Percentiles rank a stretch among this genome's conserved stretches.
Conservation (phyloP, 257 asterid species). For the Striga asiatica region DNA sequence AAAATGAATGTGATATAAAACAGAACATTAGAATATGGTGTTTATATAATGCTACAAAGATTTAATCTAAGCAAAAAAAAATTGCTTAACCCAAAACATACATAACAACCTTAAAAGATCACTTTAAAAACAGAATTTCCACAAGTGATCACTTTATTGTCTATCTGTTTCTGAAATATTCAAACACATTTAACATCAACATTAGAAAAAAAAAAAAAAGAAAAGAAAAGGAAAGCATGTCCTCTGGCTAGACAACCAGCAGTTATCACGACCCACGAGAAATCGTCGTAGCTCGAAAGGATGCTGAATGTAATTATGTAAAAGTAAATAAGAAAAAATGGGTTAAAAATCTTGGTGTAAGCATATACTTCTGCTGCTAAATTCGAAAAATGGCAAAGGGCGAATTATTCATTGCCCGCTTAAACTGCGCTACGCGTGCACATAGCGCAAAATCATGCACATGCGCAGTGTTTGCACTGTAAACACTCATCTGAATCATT, state of each 20-base stretch:
- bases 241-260: conserved; percentile 22
- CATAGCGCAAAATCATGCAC: no score
- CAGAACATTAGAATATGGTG: no score
- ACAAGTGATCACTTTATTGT: background rate
- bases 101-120: background rate
- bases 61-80: background rate
- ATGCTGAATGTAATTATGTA: conserved; percentile 39
- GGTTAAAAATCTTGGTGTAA: no score
- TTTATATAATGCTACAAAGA: background rate
- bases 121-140: background rate
- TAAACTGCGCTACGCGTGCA: no score
- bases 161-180: background rate
- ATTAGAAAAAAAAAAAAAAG: conserved; percentile 1
- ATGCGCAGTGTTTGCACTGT: no score
- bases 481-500: no score
- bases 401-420: no score
- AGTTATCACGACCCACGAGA: conserved; percentile 9
- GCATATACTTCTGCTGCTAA: no score
- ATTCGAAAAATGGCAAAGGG: no score
- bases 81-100: background rate
- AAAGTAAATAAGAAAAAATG: background rate
- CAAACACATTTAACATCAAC: conserved; percentile 14
- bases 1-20: no score
- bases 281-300: conserved; percentile 45
- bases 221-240: no score